Percentiles rank a stretch among this genome's conserved stretches.
phyloP scores from a whole-genome alignment of 108 stramenopile species.

The Nitzschia putrida region DNA sequence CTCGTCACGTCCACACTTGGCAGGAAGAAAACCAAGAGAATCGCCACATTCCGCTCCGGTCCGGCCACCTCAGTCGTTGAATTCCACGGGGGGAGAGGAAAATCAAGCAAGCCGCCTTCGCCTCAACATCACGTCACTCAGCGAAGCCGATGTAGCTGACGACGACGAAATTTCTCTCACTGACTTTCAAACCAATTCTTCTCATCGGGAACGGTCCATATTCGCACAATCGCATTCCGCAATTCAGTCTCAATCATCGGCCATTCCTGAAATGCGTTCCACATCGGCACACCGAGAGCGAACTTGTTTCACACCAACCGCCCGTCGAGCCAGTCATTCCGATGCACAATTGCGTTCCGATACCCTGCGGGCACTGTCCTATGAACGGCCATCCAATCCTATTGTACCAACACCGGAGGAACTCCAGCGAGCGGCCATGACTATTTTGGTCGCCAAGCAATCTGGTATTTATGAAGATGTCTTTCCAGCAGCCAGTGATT shows the following conservation, averaged over 20 bases:
- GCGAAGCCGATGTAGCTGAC: too few species aligned
- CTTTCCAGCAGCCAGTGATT: not conserved
- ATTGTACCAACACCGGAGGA: slow-evolving; percentile 24
- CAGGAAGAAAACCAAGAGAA: slow-evolving; percentile 5
- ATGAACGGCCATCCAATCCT: not conserved
- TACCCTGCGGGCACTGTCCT: not conserved
- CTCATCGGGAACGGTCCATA: too few species aligned
- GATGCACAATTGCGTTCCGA: not conserved
- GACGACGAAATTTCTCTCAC: too few species aligned
- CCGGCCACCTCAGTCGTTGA: not conserved
- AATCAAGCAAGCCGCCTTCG: not conserved
- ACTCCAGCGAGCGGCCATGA: slow-evolving; percentile 26
- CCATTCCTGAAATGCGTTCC: not conserved
- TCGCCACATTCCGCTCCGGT: not conserved
- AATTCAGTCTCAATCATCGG: too few species aligned
- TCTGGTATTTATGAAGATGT: slow-evolving; percentile 13
- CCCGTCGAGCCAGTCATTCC: not conserved
- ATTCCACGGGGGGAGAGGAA: not conserved
- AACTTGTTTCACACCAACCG: not conserved
- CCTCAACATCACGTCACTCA: not conserved
- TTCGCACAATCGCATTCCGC: too few species aligned
- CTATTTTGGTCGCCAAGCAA: slow-evolving; percentile 32
- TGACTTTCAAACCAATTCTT: too few species aligned
- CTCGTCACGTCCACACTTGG: not conserved
- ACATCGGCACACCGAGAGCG: not conserved